Base-by-base conservation (phyloP, 345 rosid species). In the Brassica cretica region DNA sequence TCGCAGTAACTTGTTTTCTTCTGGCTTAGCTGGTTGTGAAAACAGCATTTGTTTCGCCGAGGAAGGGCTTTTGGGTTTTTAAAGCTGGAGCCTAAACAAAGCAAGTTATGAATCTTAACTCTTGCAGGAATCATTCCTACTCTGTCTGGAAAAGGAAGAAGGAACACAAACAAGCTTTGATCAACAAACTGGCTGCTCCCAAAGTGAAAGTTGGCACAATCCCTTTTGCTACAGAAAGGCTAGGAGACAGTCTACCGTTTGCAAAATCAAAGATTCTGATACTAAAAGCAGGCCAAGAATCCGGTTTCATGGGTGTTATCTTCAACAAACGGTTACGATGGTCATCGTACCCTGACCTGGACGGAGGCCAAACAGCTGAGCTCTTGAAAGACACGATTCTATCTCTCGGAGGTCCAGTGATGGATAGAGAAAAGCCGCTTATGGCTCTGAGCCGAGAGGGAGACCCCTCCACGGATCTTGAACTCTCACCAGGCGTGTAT, bases 231-330 rank as follows among this genome's bases (percentile, higher is more conserved):
- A 85, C 96, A 2, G 90, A 88, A 56, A 91, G 88, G 76, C 83
- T 91, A 65, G 69, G 72, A 35, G 72, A 63, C 9, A 71, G 76
- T 12, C 87, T 76, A 49, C 88, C 94, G 10, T 95, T 95, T 83
- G 90, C 82, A 39, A 87, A 85, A 6, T 90, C 99, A 18, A 79
- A 49, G 85, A 73, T 93, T 71, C 82, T 95, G 72, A 82, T 95
- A 32, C 84, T 93, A 65, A 88, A 86, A 83, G 94, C 86, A 10
- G 89, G 84, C 63, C 62, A 41, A 5, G 78, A 66, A 41, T 58
- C 75, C 3, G 93, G 98, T 53, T 89, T 93, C 82, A 84, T 84
- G 72, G 98, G 99, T 76, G 83, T 93, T 76, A 94, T 95, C 39
- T 74, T 87, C 53, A 91, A 93, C 88, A 95, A 90, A 82, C 89